Percentiles rank a stretch among this genome's conserved stretches.
phyloP scores from a whole-genome alignment of 2,329 filamentous ascomycete species.

The Paecilomyces formosus region DNA sequence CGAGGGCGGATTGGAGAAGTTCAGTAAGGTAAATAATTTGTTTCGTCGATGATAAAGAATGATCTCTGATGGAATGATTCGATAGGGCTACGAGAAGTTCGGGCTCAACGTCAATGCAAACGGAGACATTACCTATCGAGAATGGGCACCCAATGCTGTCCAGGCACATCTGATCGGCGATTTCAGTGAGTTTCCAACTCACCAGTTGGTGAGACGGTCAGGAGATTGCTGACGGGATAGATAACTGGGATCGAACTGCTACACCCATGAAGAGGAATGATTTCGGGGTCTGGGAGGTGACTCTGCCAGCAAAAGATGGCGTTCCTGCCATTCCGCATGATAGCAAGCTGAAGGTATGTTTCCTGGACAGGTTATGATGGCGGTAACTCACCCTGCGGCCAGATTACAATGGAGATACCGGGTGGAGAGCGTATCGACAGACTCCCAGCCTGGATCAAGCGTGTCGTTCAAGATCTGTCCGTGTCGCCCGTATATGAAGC shows the following conservation, averaged over 20 bases:
- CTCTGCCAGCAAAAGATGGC: conserved; percentile 64
- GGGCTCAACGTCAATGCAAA: conserved; percentile 76
- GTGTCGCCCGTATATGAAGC: conserved; percentile 92
- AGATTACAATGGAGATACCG: conserved; percentile 79
- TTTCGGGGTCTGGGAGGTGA: conserved; percentile 83
- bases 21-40: conserved; percentile 59
- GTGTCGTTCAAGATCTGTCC: conserved; percentile 85
- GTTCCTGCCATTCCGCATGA: conserved; percentile 79
- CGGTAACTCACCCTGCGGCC: background rate
- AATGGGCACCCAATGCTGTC: conserved; percentile 91
- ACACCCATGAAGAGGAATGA: conserved; percentile 81
- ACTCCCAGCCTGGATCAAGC: conserved; percentile 92
- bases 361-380: background rate
- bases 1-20: conserved; percentile 87
- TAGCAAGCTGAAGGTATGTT: conserved; percentile 82
- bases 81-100: conserved; percentile 74
- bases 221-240: conserved; percentile 39
- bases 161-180: conserved; percentile 85
- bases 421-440: conserved; percentile 76
- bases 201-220: conserved; percentile 2
- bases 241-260: conserved; percentile 76
- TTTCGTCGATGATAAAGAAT: background rate
- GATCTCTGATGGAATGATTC: background rate
- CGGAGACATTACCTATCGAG: conserved; percentile 81
- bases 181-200: conserved; percentile 60